phyloP scores from a whole-genome alignment of 1,284 basidiomycete genomes.

The Dichomitus squalens region DNA sequence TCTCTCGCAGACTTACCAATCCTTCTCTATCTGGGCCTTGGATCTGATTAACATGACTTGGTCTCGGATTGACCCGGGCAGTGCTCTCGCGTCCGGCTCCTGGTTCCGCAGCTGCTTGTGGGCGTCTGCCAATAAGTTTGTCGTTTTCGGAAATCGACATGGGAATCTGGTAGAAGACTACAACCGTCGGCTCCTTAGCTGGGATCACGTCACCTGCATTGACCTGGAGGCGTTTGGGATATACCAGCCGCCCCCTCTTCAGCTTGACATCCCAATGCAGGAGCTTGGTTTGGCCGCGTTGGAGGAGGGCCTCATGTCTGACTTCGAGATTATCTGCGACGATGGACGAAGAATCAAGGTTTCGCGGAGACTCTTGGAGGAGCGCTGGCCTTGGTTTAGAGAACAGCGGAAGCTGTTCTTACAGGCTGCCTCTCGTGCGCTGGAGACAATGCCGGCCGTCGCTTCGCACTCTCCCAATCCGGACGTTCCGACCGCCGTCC shows the following conservation, averaged over 20 bases:
- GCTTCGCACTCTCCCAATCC: conserved; percentile 61
- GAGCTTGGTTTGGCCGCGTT: conserved; percentile 78
- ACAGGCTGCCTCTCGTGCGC: conserved; percentile 52
- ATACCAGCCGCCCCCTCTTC: conserved; percentile 81
- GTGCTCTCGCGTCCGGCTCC: conserved; percentile 76
- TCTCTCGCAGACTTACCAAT: conserved; percentile 86
- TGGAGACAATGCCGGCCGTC: conserved; percentile 60
- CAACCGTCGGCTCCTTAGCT: conserved; percentile 86
- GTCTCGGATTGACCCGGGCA: conserved; percentile 84
- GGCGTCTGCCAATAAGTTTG: conserved; percentile 77
- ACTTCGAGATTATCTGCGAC: conserved; percentile 91
- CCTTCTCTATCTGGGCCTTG: conserved; percentile 90
- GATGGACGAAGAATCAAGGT: conserved; percentile 85
- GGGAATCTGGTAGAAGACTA: conserved; percentile 91
- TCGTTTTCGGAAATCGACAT: conserved; percentile 87
- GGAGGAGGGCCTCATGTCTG: conserved; percentile 75
- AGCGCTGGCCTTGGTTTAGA: conserved; percentile 94
- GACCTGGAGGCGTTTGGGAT: conserved; percentile 94
- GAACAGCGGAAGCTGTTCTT: conserved; percentile 65
- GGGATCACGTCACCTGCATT: conserved; percentile 89
- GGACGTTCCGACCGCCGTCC: conserved; percentile 51
- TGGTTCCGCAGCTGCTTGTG: conserved; percentile 90
- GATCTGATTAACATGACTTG: conserved; percentile 81
- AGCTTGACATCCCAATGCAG: conserved; percentile 71
- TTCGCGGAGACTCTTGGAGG: conserved; percentile 80